These are phyloP conservation scores for Rhinocladiella mackenziei DNA, from an alignment of 2,329 filamentous ascomycete genomes.

Conservation along the genomic window DNA sequence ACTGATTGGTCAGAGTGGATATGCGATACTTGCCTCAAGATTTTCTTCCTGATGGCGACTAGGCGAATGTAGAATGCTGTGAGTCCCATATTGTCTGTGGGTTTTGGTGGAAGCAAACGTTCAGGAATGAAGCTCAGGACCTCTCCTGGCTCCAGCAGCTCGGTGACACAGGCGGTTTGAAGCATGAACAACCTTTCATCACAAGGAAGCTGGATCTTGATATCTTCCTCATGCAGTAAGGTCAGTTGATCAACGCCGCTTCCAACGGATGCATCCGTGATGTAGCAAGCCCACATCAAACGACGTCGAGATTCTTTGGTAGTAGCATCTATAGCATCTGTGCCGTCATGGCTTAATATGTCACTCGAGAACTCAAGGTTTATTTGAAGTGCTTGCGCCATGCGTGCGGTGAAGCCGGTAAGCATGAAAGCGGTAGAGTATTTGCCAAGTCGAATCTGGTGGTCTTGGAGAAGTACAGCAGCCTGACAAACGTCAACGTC, in stretches of 20 bases:
- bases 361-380: slow-evolving; percentile 35
- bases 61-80: slow-evolving; percentile 13
- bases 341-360: slow-evolving; percentile 29
- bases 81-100: slow-evolving; percentile 13
- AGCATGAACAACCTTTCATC: slow-evolving; percentile 33
- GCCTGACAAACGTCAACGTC: slow-evolving; percentile 22
- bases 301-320: slow-evolving; percentile 33
- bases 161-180: slow-evolving; percentile 32
- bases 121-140: slow-evolving; percentile 20
- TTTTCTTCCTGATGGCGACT: slow-evolving; percentile 8
- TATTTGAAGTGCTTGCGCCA: slow-evolving; percentile 34
- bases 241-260: slow-evolving; percentile 35
- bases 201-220: slow-evolving; percentile 33
- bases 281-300: slow-evolving; percentile 35
- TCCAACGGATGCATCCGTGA: slow-evolving; percentile 32
- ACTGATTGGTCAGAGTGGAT: too few species aligned
- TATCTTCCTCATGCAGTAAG: slow-evolving; percentile 31
- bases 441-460: slow-evolving; percentile 33
- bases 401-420: slow-evolving; percentile 33
- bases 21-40: slow-evolving; percentile 11
- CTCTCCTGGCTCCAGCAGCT: slow-evolving; percentile 28
- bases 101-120: slow-evolving; percentile 6
- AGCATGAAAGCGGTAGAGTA: slow-evolving; percentile 36
- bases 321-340: slow-evolving; percentile 15
- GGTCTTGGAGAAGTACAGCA: slow-evolving; percentile 33